phyloP scores from a whole-genome alignment of 2,329 filamentous ascomycete species.

The Uncinocarpus reesii region DNA sequence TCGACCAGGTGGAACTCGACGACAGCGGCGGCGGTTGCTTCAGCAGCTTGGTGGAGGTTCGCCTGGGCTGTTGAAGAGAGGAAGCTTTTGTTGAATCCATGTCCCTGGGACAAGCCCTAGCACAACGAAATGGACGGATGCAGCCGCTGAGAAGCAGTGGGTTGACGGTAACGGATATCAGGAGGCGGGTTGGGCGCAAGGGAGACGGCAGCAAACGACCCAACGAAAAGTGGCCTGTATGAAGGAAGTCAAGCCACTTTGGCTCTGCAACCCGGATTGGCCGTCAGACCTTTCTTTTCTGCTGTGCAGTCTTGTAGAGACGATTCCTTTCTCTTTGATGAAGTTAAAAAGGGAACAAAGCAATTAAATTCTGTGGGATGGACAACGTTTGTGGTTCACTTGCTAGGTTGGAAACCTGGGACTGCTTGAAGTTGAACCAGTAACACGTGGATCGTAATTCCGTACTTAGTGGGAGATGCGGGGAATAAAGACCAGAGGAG shows the following conservation, averaged over 20 bases:
- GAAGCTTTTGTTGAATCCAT: slow-evolving; percentile 16
- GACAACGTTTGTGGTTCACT: slow-evolving; percentile 10
- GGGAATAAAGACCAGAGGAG: slow-evolving; percentile 7
- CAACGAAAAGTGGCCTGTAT: slow-evolving; percentile 4
- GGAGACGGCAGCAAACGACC: slow-evolving; percentile 6
- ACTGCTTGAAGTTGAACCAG: slow-evolving; percentile 10
- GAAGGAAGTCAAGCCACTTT: slow-evolving; percentile 8
- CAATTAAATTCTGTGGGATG: slow-evolving; percentile 10
- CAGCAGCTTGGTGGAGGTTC: slow-evolving; percentile 35
- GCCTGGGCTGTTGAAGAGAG: slow-evolving; percentile 16
- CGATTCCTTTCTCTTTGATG: slow-evolving; percentile 7
- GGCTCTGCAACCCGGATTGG: background rate
- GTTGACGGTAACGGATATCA: slow-evolving; percentile 5
- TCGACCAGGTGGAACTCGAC: slow-evolving; percentile 28
- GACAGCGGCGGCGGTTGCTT: slow-evolving; percentile 36
- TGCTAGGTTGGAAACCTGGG: slow-evolving; percentile 7
- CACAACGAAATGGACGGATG: slow-evolving; percentile 9
- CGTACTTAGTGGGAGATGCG: slow-evolving; percentile 10
- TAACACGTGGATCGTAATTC: slow-evolving; percentile 10
- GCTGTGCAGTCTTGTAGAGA: background rate
- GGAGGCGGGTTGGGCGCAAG: slow-evolving; percentile 4
- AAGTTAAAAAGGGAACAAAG: slow-evolving; percentile 11
- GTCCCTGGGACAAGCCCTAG: slow-evolving; percentile 7
- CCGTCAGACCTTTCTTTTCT: slow-evolving; percentile 1
- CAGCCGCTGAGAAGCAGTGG: slow-evolving; percentile 1